phyloP scores from a whole-genome alignment of 495 filamentous ascomycete species.

The Aspergillus sparsus region DNA sequence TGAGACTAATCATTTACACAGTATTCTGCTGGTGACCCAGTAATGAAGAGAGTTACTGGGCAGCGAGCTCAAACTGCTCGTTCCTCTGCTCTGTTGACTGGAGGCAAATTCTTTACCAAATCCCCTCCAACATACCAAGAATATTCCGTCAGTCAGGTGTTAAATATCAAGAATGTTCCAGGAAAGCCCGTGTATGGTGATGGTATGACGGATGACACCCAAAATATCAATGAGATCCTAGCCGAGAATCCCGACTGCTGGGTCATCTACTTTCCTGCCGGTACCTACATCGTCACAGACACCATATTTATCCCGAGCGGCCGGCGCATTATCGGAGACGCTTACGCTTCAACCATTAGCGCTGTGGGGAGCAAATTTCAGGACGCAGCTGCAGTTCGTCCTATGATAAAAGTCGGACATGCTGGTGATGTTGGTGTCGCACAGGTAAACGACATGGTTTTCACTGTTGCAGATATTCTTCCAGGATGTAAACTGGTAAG shows the following conservation, averaged over 20 bases:
- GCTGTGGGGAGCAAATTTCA: slow-evolving; percentile 50
- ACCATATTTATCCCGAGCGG: slow-evolving; percentile 55
- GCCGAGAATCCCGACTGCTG: slow-evolving; percentile 43
- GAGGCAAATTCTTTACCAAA: slow-evolving; percentile 31
- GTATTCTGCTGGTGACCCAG: slow-evolving; percentile 22
- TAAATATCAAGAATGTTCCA: slow-evolving; percentile 49
- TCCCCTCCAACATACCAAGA: slow-evolving; percentile 49
- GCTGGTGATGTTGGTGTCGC: slow-evolving; percentile 53
- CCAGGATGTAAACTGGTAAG: slow-evolving; percentile 48
- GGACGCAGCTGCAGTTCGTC: slow-evolving; percentile 44
- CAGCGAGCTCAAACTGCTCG: slow-evolving; percentile 24
- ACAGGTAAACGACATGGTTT: slow-evolving; percentile 56
- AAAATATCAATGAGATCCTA: slow-evolving; percentile 52
- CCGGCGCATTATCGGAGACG: slow-evolving; percentile 54
- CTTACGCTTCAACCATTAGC: slow-evolving; percentile 45
- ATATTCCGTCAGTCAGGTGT: slow-evolving; percentile 34
- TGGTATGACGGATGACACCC: slow-evolving; percentile 41
- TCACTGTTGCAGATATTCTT: slow-evolving; percentile 50
- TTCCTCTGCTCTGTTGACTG: slow-evolving; percentile 19
- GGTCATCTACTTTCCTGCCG: slow-evolving; percentile 58
- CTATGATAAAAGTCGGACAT: slow-evolving; percentile 56
- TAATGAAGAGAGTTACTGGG: slow-evolving; percentile 18
- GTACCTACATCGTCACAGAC: slow-evolving; percentile 57
- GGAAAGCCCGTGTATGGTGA: slow-evolving; percentile 36
- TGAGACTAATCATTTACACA: not conserved